Evolutionary conservation across 192 early-diverging fungal genomes (phyloP).

Genomic region (Geranomyces michiganensis): DNA sequence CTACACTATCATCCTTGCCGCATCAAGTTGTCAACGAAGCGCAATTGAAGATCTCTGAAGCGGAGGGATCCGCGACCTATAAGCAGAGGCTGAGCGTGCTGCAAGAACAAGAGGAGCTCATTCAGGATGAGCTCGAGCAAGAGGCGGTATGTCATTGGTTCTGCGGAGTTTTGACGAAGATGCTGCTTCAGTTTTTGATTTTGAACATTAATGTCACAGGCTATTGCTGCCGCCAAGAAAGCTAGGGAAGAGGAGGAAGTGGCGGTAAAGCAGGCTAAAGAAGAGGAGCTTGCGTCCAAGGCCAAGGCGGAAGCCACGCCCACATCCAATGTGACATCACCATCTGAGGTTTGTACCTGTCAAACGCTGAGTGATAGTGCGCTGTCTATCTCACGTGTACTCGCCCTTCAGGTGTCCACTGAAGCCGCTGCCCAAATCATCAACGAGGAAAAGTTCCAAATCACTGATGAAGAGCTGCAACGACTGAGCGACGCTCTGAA

Average conservation of each 20-base stretch:
- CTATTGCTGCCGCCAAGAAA: constrained; percentile 54
- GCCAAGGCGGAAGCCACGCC: neutral
- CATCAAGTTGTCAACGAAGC: constrained; percentile 88
- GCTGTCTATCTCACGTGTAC: too few relatives aligned
- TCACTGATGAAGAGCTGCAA: constrained; percentile 47
- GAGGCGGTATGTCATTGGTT: constrained; percentile 51
- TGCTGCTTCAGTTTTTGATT: too few relatives aligned
- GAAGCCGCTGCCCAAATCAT: neutral
- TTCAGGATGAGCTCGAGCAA: constrained; percentile 92
- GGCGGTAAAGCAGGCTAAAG: constrained; percentile 42
- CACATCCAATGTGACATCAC: too few relatives aligned
- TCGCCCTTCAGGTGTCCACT: neutral
- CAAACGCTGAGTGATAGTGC: too few relatives aligned
- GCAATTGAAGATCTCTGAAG: constrained; percentile 82
- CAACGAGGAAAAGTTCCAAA: constrained; percentile 25
- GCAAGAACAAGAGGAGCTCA: constrained; percentile 95
- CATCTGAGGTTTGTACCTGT: too few relatives aligned
- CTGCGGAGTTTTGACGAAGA: neutral
- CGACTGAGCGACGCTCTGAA: constrained; percentile 52
- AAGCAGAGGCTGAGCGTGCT: constrained; percentile 93
- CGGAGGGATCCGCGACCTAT: constrained; percentile 85
- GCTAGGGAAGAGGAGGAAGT: constrained; percentile 64
- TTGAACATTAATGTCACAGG: neutral
- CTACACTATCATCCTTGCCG: constrained; percentile 87
- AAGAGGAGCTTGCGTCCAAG: constrained; percentile 21